Evolutionary conservation across 2,329 filamentous ascomycete genomes (phyloP).

Genomic region (Didymosphaeria variabile): DNA sequence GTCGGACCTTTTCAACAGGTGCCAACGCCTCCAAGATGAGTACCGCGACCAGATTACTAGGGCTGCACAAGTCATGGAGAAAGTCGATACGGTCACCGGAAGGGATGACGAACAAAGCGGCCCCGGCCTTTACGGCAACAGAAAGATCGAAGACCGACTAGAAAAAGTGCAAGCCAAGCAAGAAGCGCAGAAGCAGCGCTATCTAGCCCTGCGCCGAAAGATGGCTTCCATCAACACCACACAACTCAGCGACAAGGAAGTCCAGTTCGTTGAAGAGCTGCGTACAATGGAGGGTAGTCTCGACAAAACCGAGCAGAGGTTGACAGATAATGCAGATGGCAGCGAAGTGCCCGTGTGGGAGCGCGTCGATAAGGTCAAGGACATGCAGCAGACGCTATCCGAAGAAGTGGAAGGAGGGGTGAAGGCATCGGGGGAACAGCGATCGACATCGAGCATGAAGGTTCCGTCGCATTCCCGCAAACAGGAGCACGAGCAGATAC

Average conservation of each 20-base stretch:
- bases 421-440: constrained; percentile 27
- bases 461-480: constrained; percentile 46
- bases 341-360: constrained; percentile 54
- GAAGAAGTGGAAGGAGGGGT: constrained; percentile 35
- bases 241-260: constrained; percentile 71
- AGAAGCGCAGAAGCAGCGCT: constrained; percentile 64
- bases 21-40: constrained; percentile 73
- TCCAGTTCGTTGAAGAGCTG: constrained; percentile 67
- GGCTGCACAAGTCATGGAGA: constrained; percentile 70
- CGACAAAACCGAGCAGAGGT: constrained; percentile 37
- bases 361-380: constrained; percentile 66
- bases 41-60: constrained; percentile 73
- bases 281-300: constrained; percentile 53
- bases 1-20: constrained; percentile 76
- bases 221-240: constrained; percentile 58
- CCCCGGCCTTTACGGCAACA: constrained; percentile 59
- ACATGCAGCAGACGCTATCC: constrained; percentile 62
- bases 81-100: constrained; percentile 72
- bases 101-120: constrained; percentile 62
- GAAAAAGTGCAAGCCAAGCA: constrained; percentile 65
- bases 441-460: constrained; percentile 28
- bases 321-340: constrained; percentile 44
- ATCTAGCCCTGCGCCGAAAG: constrained; percentile 67
- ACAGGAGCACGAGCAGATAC: constrained; percentile 45
- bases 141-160: constrained; percentile 68